Evolutionary conservation across 2,329 filamentous ascomycete species (phyloP).

Genomic region (Davidsoniella eucalypti): DNA sequence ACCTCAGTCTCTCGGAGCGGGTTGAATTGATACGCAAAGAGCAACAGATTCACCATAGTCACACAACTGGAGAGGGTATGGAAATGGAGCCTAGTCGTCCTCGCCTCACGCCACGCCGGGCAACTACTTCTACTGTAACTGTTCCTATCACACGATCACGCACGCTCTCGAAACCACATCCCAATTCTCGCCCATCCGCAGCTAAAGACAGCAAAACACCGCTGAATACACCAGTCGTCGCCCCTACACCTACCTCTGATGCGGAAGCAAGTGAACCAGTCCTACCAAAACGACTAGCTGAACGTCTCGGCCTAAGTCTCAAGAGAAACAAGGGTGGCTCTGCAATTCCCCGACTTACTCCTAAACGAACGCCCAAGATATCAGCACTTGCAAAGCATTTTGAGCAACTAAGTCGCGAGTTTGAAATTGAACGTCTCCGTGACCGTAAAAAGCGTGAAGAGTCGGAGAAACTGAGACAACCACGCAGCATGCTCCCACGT

Average conservation of each 20-base stretch:
- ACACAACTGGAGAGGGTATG: constrained; percentile 23
- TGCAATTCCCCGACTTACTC: constrained; percentile 74
- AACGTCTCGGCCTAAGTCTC: constrained; percentile 48
- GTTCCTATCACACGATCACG: neutral
- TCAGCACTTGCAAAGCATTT: constrained; percentile 91
- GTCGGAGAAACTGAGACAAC: constrained; percentile 45
- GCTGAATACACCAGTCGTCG: no score
- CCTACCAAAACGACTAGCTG: constrained; percentile 50
- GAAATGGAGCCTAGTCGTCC: constrained; percentile 32
- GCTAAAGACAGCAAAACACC: neutral
- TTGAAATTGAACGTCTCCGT: constrained; percentile 80
- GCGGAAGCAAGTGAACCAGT: neutral
- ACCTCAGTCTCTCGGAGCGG: constrained; percentile 11
- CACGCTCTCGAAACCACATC: constrained; percentile 1
- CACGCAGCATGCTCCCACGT: constrained; percentile 66
- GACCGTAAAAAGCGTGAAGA: constrained; percentile 70
- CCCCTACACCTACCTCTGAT: no score
- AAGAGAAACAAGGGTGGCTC: constrained; percentile 51
- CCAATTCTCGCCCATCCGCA: neutral
- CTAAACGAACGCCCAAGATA: constrained; percentile 61
- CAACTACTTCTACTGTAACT: constrained; percentile 1
- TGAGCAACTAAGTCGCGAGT: constrained; percentile 89
- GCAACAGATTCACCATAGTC: constrained; percentile 16
- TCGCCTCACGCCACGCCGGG: neutral
- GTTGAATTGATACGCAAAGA: constrained; percentile 20